phyloP scores from a whole-genome alignment of 257 asterid species.

The Ilex asprella region DNA sequence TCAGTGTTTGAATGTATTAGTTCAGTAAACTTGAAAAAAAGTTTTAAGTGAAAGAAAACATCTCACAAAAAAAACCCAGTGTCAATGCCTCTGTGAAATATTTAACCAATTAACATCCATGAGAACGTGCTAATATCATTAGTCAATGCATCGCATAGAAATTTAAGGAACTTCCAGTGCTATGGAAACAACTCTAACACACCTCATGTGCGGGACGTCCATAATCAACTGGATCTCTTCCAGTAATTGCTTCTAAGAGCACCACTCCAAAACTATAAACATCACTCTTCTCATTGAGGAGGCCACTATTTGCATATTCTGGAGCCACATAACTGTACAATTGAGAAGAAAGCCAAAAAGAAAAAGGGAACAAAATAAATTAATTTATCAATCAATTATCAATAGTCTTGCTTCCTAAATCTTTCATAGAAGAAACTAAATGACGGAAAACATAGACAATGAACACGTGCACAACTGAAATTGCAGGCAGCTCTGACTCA shows the following conservation, averaged over 20 bases:
- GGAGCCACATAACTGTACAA: constrained; percentile 70
- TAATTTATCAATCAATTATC: too few relatives aligned
- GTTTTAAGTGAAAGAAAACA: too few relatives aligned
- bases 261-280: constrained; percentile 76
- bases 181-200: constrained; percentile 1
- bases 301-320: constrained; percentile 77
- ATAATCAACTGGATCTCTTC: constrained; percentile 81
- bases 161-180: too few relatives aligned
- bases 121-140: too few relatives aligned
- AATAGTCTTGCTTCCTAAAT: not conserved
- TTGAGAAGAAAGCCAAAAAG: not conserved
- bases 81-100: too few relatives aligned
- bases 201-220: constrained; percentile 65
- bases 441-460: not conserved
- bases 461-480: not conserved
- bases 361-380: not conserved
- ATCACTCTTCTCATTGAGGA: constrained; percentile 74
- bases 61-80: too few relatives aligned
- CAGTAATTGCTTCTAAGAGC: constrained; percentile 70
- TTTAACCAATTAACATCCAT: not conserved
- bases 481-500: constrained; percentile 19
- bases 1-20: too few relatives aligned
- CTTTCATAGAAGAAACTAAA: not conserved
- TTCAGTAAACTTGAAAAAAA: too few relatives aligned
- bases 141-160: too few relatives aligned